phyloP scores from a whole-genome alignment of 495 filamentous ascomycete species.

The Hyaloscypha bicolor region DNA sequence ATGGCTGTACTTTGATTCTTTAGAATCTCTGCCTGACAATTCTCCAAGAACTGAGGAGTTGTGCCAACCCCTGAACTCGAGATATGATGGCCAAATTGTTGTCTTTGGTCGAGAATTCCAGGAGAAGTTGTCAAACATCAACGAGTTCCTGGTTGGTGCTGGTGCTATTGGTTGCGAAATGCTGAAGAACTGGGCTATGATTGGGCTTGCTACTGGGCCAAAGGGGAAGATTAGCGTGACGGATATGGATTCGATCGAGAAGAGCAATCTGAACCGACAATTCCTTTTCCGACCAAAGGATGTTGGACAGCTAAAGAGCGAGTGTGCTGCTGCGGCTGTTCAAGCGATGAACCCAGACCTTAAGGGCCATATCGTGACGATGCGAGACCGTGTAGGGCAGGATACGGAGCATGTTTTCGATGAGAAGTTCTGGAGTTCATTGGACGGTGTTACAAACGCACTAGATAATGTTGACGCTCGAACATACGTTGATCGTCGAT shows the following conservation, averaged over 20 bases:
- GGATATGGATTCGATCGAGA: conserved; percentile 98
- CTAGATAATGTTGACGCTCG: conserved; percentile 97
- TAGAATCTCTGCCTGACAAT: conserved; percentile 86
- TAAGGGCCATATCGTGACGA: conserved; percentile 75
- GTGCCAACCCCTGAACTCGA: conserved; percentile 78
- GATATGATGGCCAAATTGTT: conserved; percentile 97
- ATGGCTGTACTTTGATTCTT: conserved; percentile 95
- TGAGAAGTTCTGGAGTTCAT: conserved; percentile 87
- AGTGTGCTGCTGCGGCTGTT: conserved; percentile 86
- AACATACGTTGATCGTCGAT: conserved; percentile 95
- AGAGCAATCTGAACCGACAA: conserved; percentile 97
- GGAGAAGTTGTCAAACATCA: conserved; percentile 86
- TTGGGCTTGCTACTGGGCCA: conserved; percentile 87
- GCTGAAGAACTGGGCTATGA: conserved; percentile 99
- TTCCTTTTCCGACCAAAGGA: conserved; percentile 95
- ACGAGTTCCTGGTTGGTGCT: conserved; percentile 92
- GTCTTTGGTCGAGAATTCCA: conserved; percentile 95
- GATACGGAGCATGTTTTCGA: conserved; percentile 97
- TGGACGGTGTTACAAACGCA: conserved; percentile 95
- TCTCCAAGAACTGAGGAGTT: conserved; percentile 76
- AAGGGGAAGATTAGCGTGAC: conserved; percentile 89
- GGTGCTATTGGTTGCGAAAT: conserved; percentile 99
- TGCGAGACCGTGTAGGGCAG: conserved; percentile 86
- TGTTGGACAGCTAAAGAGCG: conserved; percentile 96
- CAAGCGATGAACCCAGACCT: conserved; percentile 95